Conservation (phyloP, 2,329 filamentous ascomycete genomes). For the Dactylellina drechsleri region DNA sequence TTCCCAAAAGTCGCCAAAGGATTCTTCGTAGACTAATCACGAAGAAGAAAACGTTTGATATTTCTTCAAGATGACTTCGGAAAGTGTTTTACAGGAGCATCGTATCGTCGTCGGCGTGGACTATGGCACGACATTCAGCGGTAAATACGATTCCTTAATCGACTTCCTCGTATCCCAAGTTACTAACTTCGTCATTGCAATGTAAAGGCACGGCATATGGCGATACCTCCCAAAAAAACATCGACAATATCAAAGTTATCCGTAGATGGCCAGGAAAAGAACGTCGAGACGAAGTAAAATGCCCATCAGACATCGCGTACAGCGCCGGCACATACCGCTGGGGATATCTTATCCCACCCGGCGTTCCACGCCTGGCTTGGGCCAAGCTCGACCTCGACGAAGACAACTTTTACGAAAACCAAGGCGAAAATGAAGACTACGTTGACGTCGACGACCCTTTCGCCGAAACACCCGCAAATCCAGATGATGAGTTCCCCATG, state of each 20-base stretch:
- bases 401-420: constrained; percentile 51
- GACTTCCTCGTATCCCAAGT: neutral
- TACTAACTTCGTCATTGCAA: neutral
- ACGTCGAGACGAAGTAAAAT: constrained; percentile 48
- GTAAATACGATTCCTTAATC: constrained; percentile 1
- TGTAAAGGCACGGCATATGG: constrained; percentile 34
- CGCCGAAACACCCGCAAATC: constrained; percentile 15
- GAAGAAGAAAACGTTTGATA: neutral
- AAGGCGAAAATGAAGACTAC: constrained; percentile 41
- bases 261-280: constrained; percentile 47
- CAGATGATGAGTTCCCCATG: constrained; percentile 45
- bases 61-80: constrained; percentile 33
- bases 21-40: too few relatives aligned
- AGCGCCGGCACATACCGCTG: constrained; percentile 36
- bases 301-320: constrained; percentile 53
- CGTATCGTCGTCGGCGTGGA: constrained; percentile 52
- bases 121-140: constrained; percentile 51
- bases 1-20: neutral
- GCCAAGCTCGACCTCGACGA: constrained; percentile 53
- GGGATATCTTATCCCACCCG: constrained; percentile 41
- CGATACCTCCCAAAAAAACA: constrained; percentile 51
- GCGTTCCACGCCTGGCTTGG: constrained; percentile 37
- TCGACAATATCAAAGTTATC: constrained; percentile 51
- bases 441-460: constrained; percentile 40
- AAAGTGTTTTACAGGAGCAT: constrained; percentile 43